Evolutionary conservation across 2,329 filamentous ascomycete genomes (phyloP), one percentile per base, ranked within the genome.

Genomic region (Fusarium subglutinans): DNA sequence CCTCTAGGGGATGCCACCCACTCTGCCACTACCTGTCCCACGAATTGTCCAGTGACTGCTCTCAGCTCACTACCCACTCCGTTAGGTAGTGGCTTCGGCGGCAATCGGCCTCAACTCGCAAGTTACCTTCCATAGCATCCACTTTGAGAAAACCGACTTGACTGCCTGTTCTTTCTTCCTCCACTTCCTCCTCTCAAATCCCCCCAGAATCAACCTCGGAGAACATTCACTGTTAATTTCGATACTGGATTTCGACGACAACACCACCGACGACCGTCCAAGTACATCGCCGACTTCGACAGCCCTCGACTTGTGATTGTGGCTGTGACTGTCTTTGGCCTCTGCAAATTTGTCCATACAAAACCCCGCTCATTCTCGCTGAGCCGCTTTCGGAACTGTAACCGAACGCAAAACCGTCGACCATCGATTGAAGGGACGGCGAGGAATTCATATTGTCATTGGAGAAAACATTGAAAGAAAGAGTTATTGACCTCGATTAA

Each of bases 91-190:
- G 74, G 70, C 76, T 78, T 78, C 76, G 76, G 76, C 76, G 73
- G 67, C 72, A 78, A 77, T 78, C 76, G 76, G 76, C 76, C 72
- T 78, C 55, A 50, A 58, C 55, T 62, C 63, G 55, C 65, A 70
- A 74, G 66, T 55, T 55, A 37, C 47, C 15, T 51, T 10, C 44
- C 44, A 26, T 14, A 45, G 73, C 70, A 73, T 76, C 75, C 72
- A 74, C 75, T 67, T 71, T 76, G 64, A 73, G 73, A 77, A 77
- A 77, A 77, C 70, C 66, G 66, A 75, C 74, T 74, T 61, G 68
- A 48, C 62, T 70, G 53, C 73, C 61, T 43, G 65, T 72, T 73
- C 70, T 55, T 73, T 73, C 70, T 75, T 77, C 76, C 73, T 78
- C 76, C 76, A 77, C 74, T 76, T 76, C 69, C 70, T 74, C 74